A percentile compares a stretch with the other conserved stretches of the same genome.
phyloP scores from a whole-genome alignment of 768 basidiomycete genomes.

The Paxillus involutus region DNA sequence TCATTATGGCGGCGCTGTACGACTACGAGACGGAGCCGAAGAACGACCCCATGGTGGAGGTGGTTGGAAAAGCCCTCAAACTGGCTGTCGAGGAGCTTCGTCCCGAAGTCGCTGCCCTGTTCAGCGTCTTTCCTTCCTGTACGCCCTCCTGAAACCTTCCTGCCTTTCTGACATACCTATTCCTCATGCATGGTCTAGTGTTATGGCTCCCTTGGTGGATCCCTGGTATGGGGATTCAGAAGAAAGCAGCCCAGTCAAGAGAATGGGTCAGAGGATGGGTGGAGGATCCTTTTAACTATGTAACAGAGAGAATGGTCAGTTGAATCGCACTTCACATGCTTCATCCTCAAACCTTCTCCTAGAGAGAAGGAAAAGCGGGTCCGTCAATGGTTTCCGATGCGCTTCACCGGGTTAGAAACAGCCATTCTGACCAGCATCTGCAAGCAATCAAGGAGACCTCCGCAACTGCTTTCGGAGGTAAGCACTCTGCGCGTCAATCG shows the following conservation, averaged over 20 bases:
- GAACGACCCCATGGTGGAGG: constrained; percentile 29
- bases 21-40: constrained; percentile 29
- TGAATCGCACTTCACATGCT: background rate
- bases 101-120: constrained; percentile 22
- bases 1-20: constrained; percentile 32
- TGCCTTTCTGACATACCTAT: background rate
- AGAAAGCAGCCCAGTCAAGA: constrained; percentile 17
- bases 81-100: constrained; percentile 19
- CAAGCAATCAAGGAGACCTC: constrained; percentile 18
- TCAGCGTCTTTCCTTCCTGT: constrained; percentile 13
- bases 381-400: constrained; percentile 17
- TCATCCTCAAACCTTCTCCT: background rate
- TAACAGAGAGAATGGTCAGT: constrained; percentile 14
- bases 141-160: background rate
- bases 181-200: constrained; percentile 17
- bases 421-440: background rate
- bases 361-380: constrained; percentile 13
- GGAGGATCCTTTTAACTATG: constrained; percentile 18
- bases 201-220: constrained; percentile 26
- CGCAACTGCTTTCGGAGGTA: constrained; percentile 22
- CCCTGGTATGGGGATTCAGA: constrained; percentile 30
- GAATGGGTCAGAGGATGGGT: constrained; percentile 19
- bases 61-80: constrained; percentile 26
- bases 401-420: constrained; percentile 4
- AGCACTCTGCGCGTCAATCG: background rate